A percentile compares a stretch with the other conserved stretches of the same genome.
phyloP scores from a whole-genome alignment of 176 grass and related monocot genomes.

The Panicum miliaceum region DNA sequence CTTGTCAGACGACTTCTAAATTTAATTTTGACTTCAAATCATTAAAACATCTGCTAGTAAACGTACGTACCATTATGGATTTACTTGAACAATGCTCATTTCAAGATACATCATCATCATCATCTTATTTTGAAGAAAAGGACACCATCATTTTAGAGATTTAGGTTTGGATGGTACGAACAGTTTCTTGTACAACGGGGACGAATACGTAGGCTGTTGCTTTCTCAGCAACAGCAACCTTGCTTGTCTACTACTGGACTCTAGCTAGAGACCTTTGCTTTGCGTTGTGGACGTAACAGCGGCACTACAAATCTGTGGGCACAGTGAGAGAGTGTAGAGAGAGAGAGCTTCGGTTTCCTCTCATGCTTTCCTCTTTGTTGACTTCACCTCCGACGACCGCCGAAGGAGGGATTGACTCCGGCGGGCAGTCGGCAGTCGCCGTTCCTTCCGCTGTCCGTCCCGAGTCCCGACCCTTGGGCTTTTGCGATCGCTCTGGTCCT shows the following conservation, averaged over 20 bases:
- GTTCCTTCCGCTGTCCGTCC: neutral
- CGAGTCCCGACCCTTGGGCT: slow-evolving; percentile 43
- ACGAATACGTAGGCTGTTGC: neutral
- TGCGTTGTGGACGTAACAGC: neutral
- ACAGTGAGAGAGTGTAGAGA: neutral
- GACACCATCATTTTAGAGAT: neutral
- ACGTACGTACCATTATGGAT: neutral
- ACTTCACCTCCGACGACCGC: slow-evolving; percentile 3
- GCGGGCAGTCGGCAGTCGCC: neutral
- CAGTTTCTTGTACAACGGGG: neutral
- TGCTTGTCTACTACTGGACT: too few species aligned
- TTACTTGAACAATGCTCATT: neutral
- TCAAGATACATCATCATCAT: neutral
- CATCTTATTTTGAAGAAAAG: too few species aligned
- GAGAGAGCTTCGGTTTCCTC: neutral
- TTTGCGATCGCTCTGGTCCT: neutral
- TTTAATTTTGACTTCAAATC: neutral
- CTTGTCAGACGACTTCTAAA: neutral
- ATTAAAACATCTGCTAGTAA: neutral
- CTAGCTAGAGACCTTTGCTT: too few species aligned
- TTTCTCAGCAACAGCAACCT: slow-evolving; percentile 1
- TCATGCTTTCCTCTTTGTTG: slow-evolving; percentile 40
- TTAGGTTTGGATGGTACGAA: neutral
- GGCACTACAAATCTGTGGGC: neutral
- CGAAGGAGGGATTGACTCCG: slow-evolving; percentile 37